Conservation (phyloP, 192 early-diverging fungal genomes). For the Coemansia pectinata region DNA sequence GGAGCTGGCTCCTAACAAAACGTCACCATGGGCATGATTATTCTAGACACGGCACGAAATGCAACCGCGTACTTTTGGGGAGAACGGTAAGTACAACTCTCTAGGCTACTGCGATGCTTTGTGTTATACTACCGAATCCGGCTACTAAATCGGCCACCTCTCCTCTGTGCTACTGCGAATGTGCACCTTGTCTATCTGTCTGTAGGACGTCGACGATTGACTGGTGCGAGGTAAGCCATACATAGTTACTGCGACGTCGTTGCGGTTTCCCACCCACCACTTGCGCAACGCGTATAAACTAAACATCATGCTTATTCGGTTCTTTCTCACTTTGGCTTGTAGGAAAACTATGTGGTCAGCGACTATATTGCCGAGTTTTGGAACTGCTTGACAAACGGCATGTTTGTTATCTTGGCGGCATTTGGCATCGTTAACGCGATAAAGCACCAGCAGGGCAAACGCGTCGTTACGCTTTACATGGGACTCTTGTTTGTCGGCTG, state of each 20-base stretch:
- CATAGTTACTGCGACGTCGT: too few relatives aligned
- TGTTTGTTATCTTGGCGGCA: slow-evolving; percentile 59
- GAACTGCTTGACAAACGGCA: slow-evolving; percentile 70
- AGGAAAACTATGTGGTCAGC: slow-evolving; percentile 72
- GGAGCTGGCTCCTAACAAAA: not conserved
- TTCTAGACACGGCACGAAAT: slow-evolving; percentile 32
- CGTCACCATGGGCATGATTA: slow-evolving; percentile 49
- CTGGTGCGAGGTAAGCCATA: slow-evolving; percentile 70
- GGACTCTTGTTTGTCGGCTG: slow-evolving; percentile 62
- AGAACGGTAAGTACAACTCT: slow-evolving; percentile 35
- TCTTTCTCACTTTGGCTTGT: not conserved
- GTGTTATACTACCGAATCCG: not conserved
- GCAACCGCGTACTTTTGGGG: slow-evolving; percentile 50
- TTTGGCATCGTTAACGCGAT: slow-evolving; percentile 58
- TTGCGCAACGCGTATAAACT: not conserved
- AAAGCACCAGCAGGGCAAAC: slow-evolving; percentile 50
- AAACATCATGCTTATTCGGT: not conserved
- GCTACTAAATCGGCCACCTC: slow-evolving; percentile 1
- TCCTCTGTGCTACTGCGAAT: not conserved
- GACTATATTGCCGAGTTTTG: slow-evolving; percentile 78
- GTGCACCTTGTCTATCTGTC: not conserved
- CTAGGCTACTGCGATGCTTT: not conserved
- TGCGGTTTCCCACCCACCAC: not conserved
- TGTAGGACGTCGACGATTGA: slow-evolving; percentile 66
- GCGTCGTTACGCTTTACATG: slow-evolving; percentile 54